These are phyloP conservation scores for Fraxinus nigra DNA, from an alignment of 305 asterid species.

Conservation along the genomic window DNA sequence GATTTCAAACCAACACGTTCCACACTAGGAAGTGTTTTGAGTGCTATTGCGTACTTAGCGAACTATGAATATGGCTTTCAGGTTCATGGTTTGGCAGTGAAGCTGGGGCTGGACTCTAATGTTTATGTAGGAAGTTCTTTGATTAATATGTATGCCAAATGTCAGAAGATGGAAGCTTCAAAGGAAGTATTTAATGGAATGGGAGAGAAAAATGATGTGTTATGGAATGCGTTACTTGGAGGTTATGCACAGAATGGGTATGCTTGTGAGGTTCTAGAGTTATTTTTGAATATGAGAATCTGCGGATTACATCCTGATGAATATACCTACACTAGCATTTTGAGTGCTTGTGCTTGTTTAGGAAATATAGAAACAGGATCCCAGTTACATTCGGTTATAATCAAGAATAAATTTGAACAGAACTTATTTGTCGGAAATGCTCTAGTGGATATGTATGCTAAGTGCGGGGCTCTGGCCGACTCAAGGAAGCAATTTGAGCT, in stretches of 20 bases:
- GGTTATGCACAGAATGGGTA: constrained; percentile 77
- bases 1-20: constrained; percentile 68
- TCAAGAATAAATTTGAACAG: constrained; percentile 52
- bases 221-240: constrained; percentile 82
- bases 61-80: constrained; percentile 60
- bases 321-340: constrained; percentile 74
- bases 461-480: constrained; percentile 59
- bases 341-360: constrained; percentile 78
- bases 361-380: constrained; percentile 49
- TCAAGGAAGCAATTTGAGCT: constrained; percentile 64
- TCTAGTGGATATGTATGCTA: constrained; percentile 85
- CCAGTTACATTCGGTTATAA: constrained; percentile 59
- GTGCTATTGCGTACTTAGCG: constrained; percentile 59
- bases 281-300: constrained; percentile 47
- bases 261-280: constrained; percentile 55
- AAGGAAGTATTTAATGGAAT: constrained; percentile 50
- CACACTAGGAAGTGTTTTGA: constrained; percentile 75
- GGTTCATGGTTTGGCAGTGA: constrained; percentile 72
- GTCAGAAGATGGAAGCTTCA: constrained; percentile 67
- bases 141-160: constrained; percentile 80
- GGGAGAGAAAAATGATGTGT: constrained; percentile 62
- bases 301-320: constrained; percentile 64
- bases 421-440: constrained; percentile 86
- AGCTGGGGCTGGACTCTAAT: constrained; percentile 64
- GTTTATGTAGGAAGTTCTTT: constrained; percentile 85